phyloP scores from a whole-genome alignment of 306 rosid genomes.

The Alnus rubra region DNA sequence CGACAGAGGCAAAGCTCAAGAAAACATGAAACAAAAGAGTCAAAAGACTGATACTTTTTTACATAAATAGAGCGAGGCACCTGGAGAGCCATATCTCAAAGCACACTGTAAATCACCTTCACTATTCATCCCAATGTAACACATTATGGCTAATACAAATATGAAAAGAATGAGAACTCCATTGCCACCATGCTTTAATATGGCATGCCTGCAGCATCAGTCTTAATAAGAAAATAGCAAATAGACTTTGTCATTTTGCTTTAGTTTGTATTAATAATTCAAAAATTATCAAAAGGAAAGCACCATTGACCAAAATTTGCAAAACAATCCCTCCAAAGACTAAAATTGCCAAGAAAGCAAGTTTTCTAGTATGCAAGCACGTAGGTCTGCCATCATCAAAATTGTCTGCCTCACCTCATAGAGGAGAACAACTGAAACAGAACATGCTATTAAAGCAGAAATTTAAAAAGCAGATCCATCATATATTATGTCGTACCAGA shows the following conservation, averaged over 20 bases:
- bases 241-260: neutral
- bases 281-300: slow-evolving; percentile 17
- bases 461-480: slow-evolving; percentile 7
- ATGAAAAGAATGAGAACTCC: slow-evolving; percentile 78
- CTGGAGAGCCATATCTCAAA: slow-evolving; percentile 39
- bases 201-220: slow-evolving; percentile 76
- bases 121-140: slow-evolving; percentile 49
- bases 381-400: slow-evolving; percentile 72
- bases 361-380: slow-evolving; percentile 73
- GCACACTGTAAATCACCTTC: slow-evolving; percentile 46
- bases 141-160: slow-evolving; percentile 59
- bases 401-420: slow-evolving; percentile 50
- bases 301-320: slow-evolving; percentile 76
- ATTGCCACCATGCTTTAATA: slow-evolving; percentile 73
- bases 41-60: slow-evolving; percentile 21
- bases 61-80: slow-evolving; percentile 29
- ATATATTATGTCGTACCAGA: neutral
- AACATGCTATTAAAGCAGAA: slow-evolving; percentile 6
- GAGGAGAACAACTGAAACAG: slow-evolving; percentile 46
- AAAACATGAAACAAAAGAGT: neutral
- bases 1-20: slow-evolving; percentile 5
- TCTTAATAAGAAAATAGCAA: slow-evolving; percentile 20
- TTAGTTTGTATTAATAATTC: slow-evolving; percentile 3
- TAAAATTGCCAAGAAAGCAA: slow-evolving; percentile 74
- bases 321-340: slow-evolving; percentile 84